Percentiles rank a stretch among this genome's conserved stretches.
These are phyloP conservation scores for Batrachochytrium dendrobatidis DNA, from an alignment of 371 early-diverging fungal species.

Conservation along the genomic window DNA sequence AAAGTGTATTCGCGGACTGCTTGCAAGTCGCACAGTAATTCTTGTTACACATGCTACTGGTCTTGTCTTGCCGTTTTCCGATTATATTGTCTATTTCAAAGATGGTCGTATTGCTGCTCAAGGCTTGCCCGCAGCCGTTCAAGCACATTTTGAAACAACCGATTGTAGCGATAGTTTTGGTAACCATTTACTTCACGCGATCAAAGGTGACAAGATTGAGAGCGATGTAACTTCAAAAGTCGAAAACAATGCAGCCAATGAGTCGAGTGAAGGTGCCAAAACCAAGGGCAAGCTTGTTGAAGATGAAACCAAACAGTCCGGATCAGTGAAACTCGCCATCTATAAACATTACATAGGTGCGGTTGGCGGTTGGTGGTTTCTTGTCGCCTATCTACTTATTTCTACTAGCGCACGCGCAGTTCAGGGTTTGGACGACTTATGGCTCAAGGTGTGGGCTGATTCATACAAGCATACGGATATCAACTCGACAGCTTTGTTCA, in stretches of 20 bases:
- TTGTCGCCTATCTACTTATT: neutral
- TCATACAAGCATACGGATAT: too few species aligned
- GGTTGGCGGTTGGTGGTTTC: neutral
- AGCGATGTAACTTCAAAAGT: too few species aligned
- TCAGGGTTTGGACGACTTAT: slow-evolving; percentile 7
- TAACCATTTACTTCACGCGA: too few species aligned
- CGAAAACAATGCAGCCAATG: too few species aligned
- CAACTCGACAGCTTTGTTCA: too few species aligned
- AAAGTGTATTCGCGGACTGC: slow-evolving; percentile 44
- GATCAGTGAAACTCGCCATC: neutral
- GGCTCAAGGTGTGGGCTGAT: slow-evolving; percentile 18
- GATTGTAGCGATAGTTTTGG: too few species aligned
- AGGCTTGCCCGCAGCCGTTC: slow-evolving; percentile 8
- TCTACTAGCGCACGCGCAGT: neutral
- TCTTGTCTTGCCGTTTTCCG: slow-evolving; percentile 24
- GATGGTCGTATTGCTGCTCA: slow-evolving; percentile 12
- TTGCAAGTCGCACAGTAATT: slow-evolving; percentile 71
- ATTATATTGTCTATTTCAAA: slow-evolving; percentile 19
- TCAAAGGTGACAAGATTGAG: too few species aligned
- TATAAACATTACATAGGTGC: neutral
- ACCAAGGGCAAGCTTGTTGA: neutral
- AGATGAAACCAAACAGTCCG: neutral
- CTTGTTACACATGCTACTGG: slow-evolving; percentile 80
- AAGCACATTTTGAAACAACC: too few species aligned
- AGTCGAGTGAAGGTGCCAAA: too few species aligned